phyloP scores from a whole-genome alignment of 331 rosid genomes.

The Malus hybrid region DNA sequence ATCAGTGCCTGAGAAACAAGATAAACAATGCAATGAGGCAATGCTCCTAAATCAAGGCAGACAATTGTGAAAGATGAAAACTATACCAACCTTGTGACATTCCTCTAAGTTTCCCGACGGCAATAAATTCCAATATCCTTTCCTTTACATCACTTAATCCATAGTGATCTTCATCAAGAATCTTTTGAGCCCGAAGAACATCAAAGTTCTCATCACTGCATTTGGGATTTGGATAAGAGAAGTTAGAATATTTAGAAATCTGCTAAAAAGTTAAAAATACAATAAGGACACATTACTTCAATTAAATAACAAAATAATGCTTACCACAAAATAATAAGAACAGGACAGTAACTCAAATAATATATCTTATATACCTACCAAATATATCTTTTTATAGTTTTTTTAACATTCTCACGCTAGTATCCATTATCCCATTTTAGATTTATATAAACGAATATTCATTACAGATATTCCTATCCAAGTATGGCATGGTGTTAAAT shows the following conservation, averaged over 20 bases:
- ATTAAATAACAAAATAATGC: not conserved
- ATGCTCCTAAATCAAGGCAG: not conserved
- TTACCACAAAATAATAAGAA: not conserved
- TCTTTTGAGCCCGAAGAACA: constrained; percentile 77
- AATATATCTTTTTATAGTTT: not conserved
- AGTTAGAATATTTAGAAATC: not conserved
- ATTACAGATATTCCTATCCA: not conserved
- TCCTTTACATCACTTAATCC: constrained; percentile 97
- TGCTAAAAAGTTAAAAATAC: not conserved
- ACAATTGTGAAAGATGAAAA: constrained; percentile 10
- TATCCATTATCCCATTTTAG: not conserved
- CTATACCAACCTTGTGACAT: constrained; percentile 67
- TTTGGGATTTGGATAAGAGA: constrained; percentile 7
- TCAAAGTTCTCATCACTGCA: constrained; percentile 94
- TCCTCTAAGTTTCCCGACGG: constrained; percentile 97
- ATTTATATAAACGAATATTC: not conserved
- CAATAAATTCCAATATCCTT: constrained; percentile 94
- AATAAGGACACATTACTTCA: not conserved
- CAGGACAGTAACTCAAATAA: not conserved
- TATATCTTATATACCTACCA: not conserved
- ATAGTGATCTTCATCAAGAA: constrained; percentile 98
- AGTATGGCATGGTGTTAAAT: not conserved
- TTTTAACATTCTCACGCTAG: not conserved
- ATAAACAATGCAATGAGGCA: not conserved
- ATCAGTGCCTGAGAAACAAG: not conserved